Evolutionary conservation across 257 asterid genomes (phyloP), one percentile per base, ranked within the genome.

Genomic region (Verbena officinalis): DNA sequence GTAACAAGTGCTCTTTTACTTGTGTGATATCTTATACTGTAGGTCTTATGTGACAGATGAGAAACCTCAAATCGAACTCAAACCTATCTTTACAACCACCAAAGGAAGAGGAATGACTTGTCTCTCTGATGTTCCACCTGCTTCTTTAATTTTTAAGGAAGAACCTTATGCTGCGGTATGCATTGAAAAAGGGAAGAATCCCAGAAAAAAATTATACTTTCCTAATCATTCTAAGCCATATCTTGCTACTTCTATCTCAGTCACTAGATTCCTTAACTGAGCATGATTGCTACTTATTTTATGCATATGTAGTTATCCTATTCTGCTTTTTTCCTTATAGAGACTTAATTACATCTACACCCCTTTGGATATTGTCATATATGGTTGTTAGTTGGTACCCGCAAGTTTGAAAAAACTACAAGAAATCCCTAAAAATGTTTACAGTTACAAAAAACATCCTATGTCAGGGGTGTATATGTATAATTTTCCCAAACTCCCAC

Each of bases 81-180:
- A 71, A 57, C 72, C 86, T 49, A 73, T 74, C 70, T 57, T 81
- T 51, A 75, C 81, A 55, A 76, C 75, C 65, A 60, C 78, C 33
- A 93, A 86, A 77, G 99, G 99, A 58, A 82, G 95, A 80, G 97
- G 90, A 80, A 84, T 90, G 86, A 50, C 64, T 73, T 73, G 92
- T 38, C 71, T 36, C 50, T 50, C 75, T 52, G 85, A 86, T 76
- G 79, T 90, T 75, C 80, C 83, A 66, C 61, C 72, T 65, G 89
- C 86, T 74, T 79, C 97, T 70, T 72, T 93, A 76, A 73, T 93
- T 81, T 91, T 85, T 75, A 80, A 64, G 61, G 99, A 93, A 84
- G 94, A 90, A 72, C 97, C 97, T 59, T 83, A 79, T 74, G 91
- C 96, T 58, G 99, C 87, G 85, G 99, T 93, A 90, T 46, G 75